Percentiles rank a stretch among this genome's conserved stretches.
Conservation (phyloP, 495 filamentous ascomycete genomes). For the Neurospora sp. region DNA sequence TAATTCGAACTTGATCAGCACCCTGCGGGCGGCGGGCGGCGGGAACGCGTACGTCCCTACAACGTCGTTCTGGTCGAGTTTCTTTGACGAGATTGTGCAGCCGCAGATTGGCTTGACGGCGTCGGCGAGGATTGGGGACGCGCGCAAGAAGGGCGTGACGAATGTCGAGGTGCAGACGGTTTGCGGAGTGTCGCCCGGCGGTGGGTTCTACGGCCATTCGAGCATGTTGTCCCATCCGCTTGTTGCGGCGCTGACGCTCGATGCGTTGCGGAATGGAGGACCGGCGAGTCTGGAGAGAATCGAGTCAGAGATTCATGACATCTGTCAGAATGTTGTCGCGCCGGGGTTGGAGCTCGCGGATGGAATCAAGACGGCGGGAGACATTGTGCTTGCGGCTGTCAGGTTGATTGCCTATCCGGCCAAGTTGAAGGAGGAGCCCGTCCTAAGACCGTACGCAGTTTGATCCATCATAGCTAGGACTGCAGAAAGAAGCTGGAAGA, state of each 20-base stretch:
- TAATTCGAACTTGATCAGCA: conserved; percentile 28
- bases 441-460: not conserved
- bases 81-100: conserved; percentile 36
- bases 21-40: conserved; percentile 27
- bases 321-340: not conserved
- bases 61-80: conserved; percentile 34
- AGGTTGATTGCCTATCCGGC: not conserved
- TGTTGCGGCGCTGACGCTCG: conserved; percentile 30
- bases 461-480: not conserved
- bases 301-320: not conserved
- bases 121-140: conserved; percentile 30
- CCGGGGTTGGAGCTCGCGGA: not conserved
- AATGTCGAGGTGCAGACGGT: conserved; percentile 36
- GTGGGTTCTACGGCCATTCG: conserved; percentile 35
- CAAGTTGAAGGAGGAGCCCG: not conserved
- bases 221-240: conserved; percentile 35
- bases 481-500: not conserved
- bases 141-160: conserved; percentile 28
- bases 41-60: conserved; percentile 43
- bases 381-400: not conserved
- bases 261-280: conserved; percentile 33
- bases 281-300: conserved; percentile 10
- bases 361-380: not conserved
- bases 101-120: conserved; percentile 33
- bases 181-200: conserved; percentile 26